These are phyloP conservation scores for Telfairia occidentalis DNA, from an alignment of 331 rosid species.

Conservation along the genomic window DNA sequence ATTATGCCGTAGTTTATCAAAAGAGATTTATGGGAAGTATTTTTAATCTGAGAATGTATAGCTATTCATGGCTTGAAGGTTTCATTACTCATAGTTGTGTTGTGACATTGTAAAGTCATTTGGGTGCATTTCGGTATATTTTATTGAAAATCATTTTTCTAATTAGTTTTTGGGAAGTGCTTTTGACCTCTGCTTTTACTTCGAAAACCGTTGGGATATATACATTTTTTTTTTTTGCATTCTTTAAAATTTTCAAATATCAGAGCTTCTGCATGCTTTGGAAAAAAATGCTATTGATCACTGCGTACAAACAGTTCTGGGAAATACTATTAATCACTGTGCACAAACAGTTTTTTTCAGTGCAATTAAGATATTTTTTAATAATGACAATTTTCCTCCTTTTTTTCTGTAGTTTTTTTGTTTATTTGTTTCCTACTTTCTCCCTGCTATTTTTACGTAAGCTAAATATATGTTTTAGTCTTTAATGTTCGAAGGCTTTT, in stretches of 20 bases:
- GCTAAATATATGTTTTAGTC: too few species aligned
- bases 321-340: background rate
- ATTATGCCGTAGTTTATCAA: too few species aligned
- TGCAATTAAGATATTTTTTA: background rate
- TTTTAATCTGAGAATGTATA: too few species aligned
- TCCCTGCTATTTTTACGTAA: too few species aligned
- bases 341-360: background rate
- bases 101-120: background rate
- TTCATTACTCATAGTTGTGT: too few species aligned
- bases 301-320: background rate
- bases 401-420: background rate
- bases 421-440: background rate
- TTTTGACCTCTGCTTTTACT: background rate
- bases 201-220: background rate
- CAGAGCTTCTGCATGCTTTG: background rate
- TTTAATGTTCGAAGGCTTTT: too few species aligned
- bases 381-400: background rate
- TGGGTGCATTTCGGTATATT: background rate
- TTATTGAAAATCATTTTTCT: background rate
- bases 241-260: too few species aligned
- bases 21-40: too few species aligned
- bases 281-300: background rate
- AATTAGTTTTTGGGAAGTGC: background rate
- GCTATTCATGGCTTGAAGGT: too few species aligned
- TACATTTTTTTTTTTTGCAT: background rate